phyloP scores from a whole-genome alignment of 805 yeast species.

The Candida coquimbonensis region DNA sequence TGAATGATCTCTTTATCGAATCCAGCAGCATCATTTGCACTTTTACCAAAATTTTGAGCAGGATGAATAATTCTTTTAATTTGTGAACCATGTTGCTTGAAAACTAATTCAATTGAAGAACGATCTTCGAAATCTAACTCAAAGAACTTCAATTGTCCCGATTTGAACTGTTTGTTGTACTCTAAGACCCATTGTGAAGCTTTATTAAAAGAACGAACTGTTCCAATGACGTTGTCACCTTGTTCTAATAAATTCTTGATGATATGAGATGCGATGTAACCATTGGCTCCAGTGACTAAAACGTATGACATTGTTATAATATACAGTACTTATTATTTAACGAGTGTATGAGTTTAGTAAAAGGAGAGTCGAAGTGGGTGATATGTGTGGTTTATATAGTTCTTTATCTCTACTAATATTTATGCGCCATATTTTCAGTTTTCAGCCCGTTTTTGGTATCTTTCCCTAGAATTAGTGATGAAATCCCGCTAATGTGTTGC shows the following conservation, averaged over 20 bases:
- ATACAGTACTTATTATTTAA: too few species aligned
- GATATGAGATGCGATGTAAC: slow-evolving; percentile 6
- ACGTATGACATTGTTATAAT: background rate
- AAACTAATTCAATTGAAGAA: background rate
- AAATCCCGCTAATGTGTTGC: too few species aligned
- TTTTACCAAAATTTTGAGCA: slow-evolving; percentile 6
- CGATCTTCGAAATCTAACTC: slow-evolving; percentile 4
- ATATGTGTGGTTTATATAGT: too few species aligned
- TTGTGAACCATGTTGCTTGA: background rate
- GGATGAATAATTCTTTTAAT: slow-evolving; percentile 6
- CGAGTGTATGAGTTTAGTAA: background rate
- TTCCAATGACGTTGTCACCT: slow-evolving; percentile 4
- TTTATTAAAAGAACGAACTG: slow-evolving; percentile 1
- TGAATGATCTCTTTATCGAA: slow-evolving; percentile 2
- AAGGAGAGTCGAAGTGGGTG: too few species aligned
- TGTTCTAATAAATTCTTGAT: background rate
- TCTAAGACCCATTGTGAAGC: background rate
- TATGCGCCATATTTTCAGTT: too few species aligned
- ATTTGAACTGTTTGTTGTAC: background rate
- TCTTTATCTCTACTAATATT: too few species aligned
- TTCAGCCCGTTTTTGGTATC: too few species aligned
- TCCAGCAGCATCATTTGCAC: slow-evolving; percentile 1
- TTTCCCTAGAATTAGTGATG: too few species aligned
- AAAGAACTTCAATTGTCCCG: slow-evolving; percentile 4
- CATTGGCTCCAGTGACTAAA: slow-evolving; percentile 9